These are phyloP conservation scores for Trichoderma lentiforme DNA, from an alignment of 2,329 filamentous ascomycete species.

Conservation along the genomic window DNA sequence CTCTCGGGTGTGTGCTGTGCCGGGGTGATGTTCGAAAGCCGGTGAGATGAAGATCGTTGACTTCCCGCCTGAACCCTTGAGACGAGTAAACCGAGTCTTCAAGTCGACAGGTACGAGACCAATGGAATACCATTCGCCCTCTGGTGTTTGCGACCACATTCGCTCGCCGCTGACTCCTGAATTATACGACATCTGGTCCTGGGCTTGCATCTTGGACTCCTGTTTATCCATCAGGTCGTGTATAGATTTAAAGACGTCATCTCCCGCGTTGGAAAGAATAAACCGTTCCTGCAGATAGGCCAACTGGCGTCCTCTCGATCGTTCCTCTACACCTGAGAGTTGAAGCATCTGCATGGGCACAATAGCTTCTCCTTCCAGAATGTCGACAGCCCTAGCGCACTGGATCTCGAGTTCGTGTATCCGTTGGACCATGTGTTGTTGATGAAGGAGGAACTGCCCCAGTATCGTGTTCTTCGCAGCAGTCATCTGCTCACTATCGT, in stretches of 20 bases:
- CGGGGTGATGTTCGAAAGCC: conserved; percentile 46
- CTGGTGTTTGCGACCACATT: conserved; percentile 30
- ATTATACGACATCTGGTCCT: conserved; percentile 33
- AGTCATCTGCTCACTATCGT: conserved; percentile 36
- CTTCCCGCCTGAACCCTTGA: conserved; percentile 40
- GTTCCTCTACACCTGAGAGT: conserved; percentile 48
- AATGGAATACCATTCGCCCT: conserved; percentile 33
- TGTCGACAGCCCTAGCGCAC: conserved; percentile 50
- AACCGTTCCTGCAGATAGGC: conserved; percentile 54
- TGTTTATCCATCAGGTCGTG: conserved; percentile 46
- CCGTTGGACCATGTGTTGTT: conserved; percentile 51
- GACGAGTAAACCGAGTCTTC: conserved; percentile 50
- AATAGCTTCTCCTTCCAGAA: conserved; percentile 47
- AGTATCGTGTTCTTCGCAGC: conserved; percentile 50
- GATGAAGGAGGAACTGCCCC: conserved; percentile 55
- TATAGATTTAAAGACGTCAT: conserved; percentile 47
- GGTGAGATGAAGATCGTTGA: conserved; percentile 53
- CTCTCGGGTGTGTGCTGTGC: conserved; percentile 41
- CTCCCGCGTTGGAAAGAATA: conserved; percentile 52
- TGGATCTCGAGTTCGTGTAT: conserved; percentile 56
- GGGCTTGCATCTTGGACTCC: conserved; percentile 40
- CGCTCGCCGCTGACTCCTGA: conserved; percentile 43
- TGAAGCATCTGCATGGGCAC: conserved; percentile 52
- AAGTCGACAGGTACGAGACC: conserved; percentile 50
- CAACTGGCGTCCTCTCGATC: conserved; percentile 49